Evolutionary conservation across 73 alveolate genomes (phyloP).

Genomic region (Symbiodinium natans): DNA sequence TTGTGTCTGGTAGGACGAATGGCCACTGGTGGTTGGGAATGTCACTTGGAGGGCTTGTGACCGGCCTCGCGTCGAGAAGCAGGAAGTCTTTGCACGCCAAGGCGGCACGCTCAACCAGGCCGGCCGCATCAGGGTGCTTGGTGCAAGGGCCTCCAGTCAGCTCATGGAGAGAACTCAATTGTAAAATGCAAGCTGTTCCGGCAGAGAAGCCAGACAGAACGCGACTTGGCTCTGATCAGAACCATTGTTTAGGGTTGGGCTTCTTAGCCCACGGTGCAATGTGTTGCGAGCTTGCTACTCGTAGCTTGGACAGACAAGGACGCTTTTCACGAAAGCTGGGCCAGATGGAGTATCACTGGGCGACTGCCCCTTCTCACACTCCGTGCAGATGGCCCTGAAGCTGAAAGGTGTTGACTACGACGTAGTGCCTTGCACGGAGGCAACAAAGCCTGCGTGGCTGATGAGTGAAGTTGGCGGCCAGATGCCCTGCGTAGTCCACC

Average conservation of each 20-base stretch:
- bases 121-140: neutral
- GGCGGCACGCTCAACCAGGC: neutral
- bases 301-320: conserved; percentile 1
- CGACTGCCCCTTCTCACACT: conserved; percentile 90
- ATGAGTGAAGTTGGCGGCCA: conserved; percentile 49
- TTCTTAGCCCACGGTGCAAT: neutral
- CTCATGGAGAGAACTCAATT: neutral
- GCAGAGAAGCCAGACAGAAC: conserved; percentile 57
- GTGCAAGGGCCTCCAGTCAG: neutral
- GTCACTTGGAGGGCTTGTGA: neutral
- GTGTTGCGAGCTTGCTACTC: neutral
- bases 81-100: neutral
- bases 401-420: conserved; percentile 86
- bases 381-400: conserved; percentile 79
- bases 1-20: neutral
- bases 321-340: conserved; percentile 77
- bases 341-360: conserved; percentile 74
- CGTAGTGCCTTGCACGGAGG: conserved; percentile 65
- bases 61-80: neutral
- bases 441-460: conserved; percentile 74
- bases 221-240: conserved; percentile 20
- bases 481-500: conserved; percentile 72
- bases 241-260: neutral
- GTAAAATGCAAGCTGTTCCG: conserved; percentile 32
- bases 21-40: neutral